Base-by-base conservation (phyloP, 2,329 filamentous ascomycete genomes). In the Domatiomyces catenatus region DNA sequence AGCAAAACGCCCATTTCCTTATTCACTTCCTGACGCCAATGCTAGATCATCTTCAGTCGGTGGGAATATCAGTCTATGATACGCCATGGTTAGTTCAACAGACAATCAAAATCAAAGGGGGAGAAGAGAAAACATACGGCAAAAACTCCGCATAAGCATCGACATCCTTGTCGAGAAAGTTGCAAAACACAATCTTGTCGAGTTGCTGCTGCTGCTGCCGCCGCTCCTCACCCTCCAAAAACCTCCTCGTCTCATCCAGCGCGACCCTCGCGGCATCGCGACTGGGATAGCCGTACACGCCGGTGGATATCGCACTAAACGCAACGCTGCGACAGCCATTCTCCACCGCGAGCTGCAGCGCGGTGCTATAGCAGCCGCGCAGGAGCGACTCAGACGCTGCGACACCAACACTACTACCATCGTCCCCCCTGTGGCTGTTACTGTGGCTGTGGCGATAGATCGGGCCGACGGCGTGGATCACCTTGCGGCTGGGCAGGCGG, bases 401-500 rank as follows among this genome's bases (percentile, higher is more conserved):
- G 54, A 60, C 6, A 52, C 44, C 52, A n/a, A n/a, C n/a, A n/a
- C n/a, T n/a, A n/a, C n/a, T n/a, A n/a, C n/a, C n/a, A n/a, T n/a
- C n/a, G n/a, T n/a, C n/a, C n/a, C n/a, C n/a, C n/a, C n/a, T n/a
- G n/a, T n/a, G n/a, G n/a, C n/a, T n/a, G n/a, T n/a, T n/a, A n/a
- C n/a, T n/a, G n/a, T n/a, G n/a, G n/a, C n/a, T n/a, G n/a, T n/a
- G n/a, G n/a, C 63, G 58, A 66, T 89, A 95, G 26, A 93, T 67
- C 0, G 92, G 92, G 0, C 92, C 92, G 2, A 95, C 90, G 17
- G 92, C 80, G 66, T 96, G 92, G 50, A 96, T 93, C 58, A 96
- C 77, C 56, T 84, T 81, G 52, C 77, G 75, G 60, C 81, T 83
- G 0, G 88, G 88, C 20, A 96, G 71, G 5, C 12, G 32, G 0